Percentiles rank a stretch among this genome's conserved stretches.
phyloP scores from a whole-genome alignment of 2,329 filamentous ascomycete genomes.

The Raffaelea arxii region DNA sequence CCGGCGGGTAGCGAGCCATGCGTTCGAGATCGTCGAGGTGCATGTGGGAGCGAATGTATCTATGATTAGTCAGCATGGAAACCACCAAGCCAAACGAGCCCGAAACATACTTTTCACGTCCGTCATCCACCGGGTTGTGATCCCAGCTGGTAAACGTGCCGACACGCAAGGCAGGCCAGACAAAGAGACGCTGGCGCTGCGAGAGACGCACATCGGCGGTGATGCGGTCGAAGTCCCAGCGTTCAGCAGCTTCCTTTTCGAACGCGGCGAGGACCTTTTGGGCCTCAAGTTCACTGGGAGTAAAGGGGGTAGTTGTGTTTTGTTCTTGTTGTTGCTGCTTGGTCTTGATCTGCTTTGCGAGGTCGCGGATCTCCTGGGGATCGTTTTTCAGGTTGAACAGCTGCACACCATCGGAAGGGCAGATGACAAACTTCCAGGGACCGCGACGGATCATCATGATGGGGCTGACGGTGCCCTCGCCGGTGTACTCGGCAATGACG shows the following conservation, averaged over 20 bases:
- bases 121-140: conserved; percentile 65
- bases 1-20: conserved; percentile 60
- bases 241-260: conserved; percentile 58
- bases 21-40: conserved; percentile 73
- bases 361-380: conserved; percentile 66
- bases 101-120: conserved; percentile 47
- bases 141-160: conserved; percentile 80
- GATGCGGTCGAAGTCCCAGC: conserved; percentile 76
- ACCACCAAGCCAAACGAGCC: conserved; percentile 5
- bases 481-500: conserved; percentile 92
- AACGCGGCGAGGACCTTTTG: conserved; percentile 53
- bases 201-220: conserved; percentile 64
- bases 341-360: conserved; percentile 41
- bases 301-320: conserved; percentile 17
- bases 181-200: conserved; percentile 69
- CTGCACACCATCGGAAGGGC: conserved; percentile 73
- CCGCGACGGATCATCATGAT: conserved; percentile 91
- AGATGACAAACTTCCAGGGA: conserved; percentile 84
- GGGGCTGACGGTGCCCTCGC: conserved; percentile 80
- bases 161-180: conserved; percentile 69
- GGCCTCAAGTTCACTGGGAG: conserved; percentile 8
- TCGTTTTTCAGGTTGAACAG: conserved; percentile 72
- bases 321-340: too few species aligned
- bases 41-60: conserved; percentile 79
- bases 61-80: conserved; percentile 18